Evolutionary conservation across 2,329 filamentous ascomycete species (phyloP), one percentile per base, ranked within the genome.

Genomic region (Tolypocladium pustulatum): DNA sequence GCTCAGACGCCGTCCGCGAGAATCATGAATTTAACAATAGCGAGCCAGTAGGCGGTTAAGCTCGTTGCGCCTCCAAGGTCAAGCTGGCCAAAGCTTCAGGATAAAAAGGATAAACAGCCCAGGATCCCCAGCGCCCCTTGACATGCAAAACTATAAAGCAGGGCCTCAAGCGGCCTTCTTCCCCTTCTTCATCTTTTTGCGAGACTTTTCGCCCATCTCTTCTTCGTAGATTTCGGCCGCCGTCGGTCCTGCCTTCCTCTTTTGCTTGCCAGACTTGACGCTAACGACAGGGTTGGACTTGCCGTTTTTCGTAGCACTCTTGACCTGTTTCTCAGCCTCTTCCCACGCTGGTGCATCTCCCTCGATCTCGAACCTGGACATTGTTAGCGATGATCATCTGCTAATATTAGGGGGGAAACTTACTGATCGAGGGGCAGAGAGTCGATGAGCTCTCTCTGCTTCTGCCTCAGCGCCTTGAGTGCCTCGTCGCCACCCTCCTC

Each of bases 391-490:
- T 32, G 49, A 4, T 2, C 2, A 22, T 1, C 10, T 36, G 12
- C 17, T 15, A 4, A 1, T 4, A 22, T 15, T 4, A 8, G 49
- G 8, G 2, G 27, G 10, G 1, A 34, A 36, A 40, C 72, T 68
- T 65, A 72, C 67, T 89, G 87, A 67, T 96, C 91, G 57, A 97
- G 79, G 52, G 93, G 92, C 61, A 97, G 77, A 62, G 91, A 88
- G 76, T 97, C 90, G 67, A 97, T 96, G 64, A 97, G 78, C 65
- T 90, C 89, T 66, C 88, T 85, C 73, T 96, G 90, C 74, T 93
- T 90, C 72, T 89, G 86, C 65, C 83, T 84, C 67, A 96, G 76
- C 60, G 84, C 85, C 54, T 78, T 79, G 61, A 91, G 74, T 32
- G 89, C 85, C 71, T 94, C 87, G 61, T 93, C 85, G 1, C 88